phyloP scores from a whole-genome alignment of 129 eudicot genomes.

The Pittosporum tobira region DNA sequence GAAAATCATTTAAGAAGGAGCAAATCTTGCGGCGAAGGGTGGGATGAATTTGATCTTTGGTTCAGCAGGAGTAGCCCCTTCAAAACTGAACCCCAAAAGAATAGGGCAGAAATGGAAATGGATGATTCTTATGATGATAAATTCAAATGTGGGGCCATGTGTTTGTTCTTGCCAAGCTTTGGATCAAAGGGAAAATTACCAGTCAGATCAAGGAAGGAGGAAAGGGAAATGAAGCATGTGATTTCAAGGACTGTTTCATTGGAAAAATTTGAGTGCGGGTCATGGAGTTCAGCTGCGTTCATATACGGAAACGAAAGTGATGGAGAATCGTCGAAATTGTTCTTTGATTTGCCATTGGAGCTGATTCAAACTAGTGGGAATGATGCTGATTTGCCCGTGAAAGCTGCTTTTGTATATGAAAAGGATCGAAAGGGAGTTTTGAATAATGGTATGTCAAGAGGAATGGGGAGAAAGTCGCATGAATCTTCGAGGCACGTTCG shows the following conservation, averaged over 20 bases:
- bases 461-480: slow-evolving; percentile 23
- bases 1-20: slow-evolving; percentile 58
- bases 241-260: slow-evolving; percentile 62
- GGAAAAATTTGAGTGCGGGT: slow-evolving; percentile 83
- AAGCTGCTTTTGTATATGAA: slow-evolving; percentile 65
- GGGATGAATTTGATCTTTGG: slow-evolving; percentile 71
- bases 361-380: slow-evolving; percentile 50
- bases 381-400: slow-evolving; percentile 60
- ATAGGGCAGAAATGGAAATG: slow-evolving; percentile 1
- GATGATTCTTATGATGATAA: slow-evolving; percentile 30
- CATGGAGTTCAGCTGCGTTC: slow-evolving; percentile 60
- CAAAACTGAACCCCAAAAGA: background rate
- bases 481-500: slow-evolving; percentile 53
- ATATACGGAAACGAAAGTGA: slow-evolving; percentile 26
- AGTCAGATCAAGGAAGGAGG: slow-evolving; percentile 34
- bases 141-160: slow-evolving; percentile 70
- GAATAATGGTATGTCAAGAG: slow-evolving; percentile 21
- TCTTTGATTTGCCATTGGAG: slow-evolving; percentile 79
- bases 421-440: slow-evolving; percentile 56
- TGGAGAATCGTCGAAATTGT: slow-evolving; percentile 38
- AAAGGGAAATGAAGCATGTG: too few relatives aligned
- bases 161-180: slow-evolving; percentile 71
- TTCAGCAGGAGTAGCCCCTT: slow-evolving; percentile 17
- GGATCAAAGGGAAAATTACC: slow-evolving; percentile 70
- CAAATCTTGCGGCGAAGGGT: slow-evolving; percentile 66